These are phyloP conservation scores for Pythium graminicola DNA, from an alignment of 352 stramenopile species.

Conservation along the genomic window DNA sequence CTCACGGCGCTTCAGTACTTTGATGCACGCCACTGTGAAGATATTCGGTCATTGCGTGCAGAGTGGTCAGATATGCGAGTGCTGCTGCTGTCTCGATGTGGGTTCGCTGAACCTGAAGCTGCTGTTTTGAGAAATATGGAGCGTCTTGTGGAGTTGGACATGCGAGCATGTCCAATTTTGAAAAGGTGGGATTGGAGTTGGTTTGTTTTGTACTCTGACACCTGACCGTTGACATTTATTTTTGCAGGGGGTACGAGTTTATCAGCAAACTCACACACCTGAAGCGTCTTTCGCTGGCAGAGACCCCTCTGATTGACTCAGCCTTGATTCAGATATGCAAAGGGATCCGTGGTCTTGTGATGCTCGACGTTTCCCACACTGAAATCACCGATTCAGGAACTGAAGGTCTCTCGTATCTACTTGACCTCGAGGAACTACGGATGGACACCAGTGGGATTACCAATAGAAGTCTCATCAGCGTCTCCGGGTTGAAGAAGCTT, in stretches of 20 bases:
- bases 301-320: conserved; percentile 57
- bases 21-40: conserved; percentile 59
- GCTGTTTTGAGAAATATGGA: conserved; percentile 44
- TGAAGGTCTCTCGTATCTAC: conserved; percentile 39
- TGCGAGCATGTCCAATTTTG: conserved; percentile 59
- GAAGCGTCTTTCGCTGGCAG: conserved; percentile 47
- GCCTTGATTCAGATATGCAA: conserved; percentile 59
- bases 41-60: conserved; percentile 38
- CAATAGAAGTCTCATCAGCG: conserved; percentile 46
- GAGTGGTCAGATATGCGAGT: conserved; percentile 54
- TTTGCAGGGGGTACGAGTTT: conserved; percentile 55
- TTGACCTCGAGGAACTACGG: conserved; percentile 47
- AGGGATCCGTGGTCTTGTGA: conserved; percentile 30
- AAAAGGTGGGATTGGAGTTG: conserved; percentile 37
- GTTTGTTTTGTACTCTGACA: neutral
- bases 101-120: conserved; percentile 60
- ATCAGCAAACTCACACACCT: conserved; percentile 49
- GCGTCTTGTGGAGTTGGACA: conserved; percentile 52
- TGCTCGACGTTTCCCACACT: conserved; percentile 61
- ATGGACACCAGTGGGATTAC: conserved; percentile 63
- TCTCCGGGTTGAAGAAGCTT: conserved; percentile 47
- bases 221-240: neutral
- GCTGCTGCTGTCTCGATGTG: conserved; percentile 48
- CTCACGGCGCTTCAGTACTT: conserved; percentile 52
- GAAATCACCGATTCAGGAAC: conserved; percentile 60